A percentile compares a stretch with the other conserved stretches of the same genome.
Evolutionary conservation across 1,284 basidiomycete genomes (phyloP).

Genomic region (Bondarzewia mesenterica): DNA sequence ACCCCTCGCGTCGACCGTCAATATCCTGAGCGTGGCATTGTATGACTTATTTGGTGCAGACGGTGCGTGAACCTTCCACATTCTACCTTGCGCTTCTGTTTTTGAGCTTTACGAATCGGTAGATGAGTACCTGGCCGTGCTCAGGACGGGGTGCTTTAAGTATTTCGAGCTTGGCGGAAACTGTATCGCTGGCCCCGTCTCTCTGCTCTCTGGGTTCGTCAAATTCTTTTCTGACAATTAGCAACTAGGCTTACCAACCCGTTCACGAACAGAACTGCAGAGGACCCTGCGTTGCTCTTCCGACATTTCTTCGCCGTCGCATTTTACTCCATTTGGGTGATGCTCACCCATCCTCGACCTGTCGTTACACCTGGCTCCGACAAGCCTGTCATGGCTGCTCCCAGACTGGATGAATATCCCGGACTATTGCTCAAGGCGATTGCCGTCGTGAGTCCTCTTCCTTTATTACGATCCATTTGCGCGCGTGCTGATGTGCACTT

Average conservation of each 20-base stretch:
- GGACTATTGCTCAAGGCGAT: slow-evolving; percentile 43
- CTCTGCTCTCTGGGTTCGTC: slow-evolving; percentile 73
- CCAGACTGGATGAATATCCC: slow-evolving; percentile 54
- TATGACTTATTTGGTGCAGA: slow-evolving; percentile 91
- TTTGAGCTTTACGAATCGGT: slow-evolving; percentile 9
- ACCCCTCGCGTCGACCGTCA: slow-evolving; percentile 74
- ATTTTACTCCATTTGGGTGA: slow-evolving; percentile 83
- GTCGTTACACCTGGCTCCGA: slow-evolving; percentile 17
- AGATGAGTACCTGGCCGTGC: slow-evolving; percentile 77
- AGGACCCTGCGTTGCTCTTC: slow-evolving; percentile 73
- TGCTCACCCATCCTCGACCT: slow-evolving; percentile 66
- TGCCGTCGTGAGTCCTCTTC: slow-evolving; percentile 43
- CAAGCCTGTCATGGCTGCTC: slow-evolving; percentile 29
- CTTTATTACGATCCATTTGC: background rate
- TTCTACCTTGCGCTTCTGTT: background rate
- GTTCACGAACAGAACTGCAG: slow-evolving; percentile 42
- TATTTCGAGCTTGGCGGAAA: slow-evolving; percentile 95
- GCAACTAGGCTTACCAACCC: too few species aligned
- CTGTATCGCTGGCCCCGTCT: slow-evolving; percentile 84
- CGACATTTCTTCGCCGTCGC: slow-evolving; percentile 96
- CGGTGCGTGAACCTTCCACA: slow-evolving; percentile 39
- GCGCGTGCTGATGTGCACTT: slow-evolving; percentile 3
- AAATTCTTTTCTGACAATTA: too few species aligned
- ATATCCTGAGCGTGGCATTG: slow-evolving; percentile 84
- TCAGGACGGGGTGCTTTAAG: slow-evolving; percentile 92